These are phyloP conservation scores for Fusarium setosum DNA, from an alignment of 2,329 filamentous ascomycete genomes.

Conservation along the genomic window DNA sequence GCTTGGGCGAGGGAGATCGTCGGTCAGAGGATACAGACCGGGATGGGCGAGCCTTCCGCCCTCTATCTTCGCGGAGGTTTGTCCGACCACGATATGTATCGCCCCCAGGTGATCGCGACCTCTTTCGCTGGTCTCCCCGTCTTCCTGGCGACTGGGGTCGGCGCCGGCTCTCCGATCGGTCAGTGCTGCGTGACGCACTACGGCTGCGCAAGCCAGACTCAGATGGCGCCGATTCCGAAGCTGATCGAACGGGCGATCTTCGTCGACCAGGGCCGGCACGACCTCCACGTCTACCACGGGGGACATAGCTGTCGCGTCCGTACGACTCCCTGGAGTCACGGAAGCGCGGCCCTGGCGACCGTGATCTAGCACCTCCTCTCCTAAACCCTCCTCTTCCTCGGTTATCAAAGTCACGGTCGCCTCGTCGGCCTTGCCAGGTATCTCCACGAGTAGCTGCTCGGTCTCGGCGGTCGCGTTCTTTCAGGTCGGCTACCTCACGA, in stretches of 20 bases:
- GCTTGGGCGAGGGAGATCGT: conserved; percentile 60
- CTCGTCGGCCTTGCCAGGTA: conserved; percentile 64
- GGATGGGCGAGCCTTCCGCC: conserved; percentile 42
- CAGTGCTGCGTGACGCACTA: conserved; percentile 45
- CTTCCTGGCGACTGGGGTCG: conserved; percentile 49
- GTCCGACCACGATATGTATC: conserved; percentile 42
- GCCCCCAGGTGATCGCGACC: conserved; percentile 52
- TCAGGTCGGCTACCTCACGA: conserved; percentile 74
- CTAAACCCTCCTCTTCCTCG: conserved; percentile 57
- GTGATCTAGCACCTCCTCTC: conserved; percentile 58
- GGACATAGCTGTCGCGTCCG: conserved; percentile 65
- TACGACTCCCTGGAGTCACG: conserved; percentile 57
- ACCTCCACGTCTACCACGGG: conserved; percentile 56
- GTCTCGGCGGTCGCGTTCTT: conserved; percentile 72
- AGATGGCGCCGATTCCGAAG: conserved; percentile 46
- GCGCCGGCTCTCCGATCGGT: conserved; percentile 48
- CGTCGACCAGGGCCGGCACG: conserved; percentile 55
- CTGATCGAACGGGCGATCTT: conserved; percentile 47
- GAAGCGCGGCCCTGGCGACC: conserved; percentile 59
- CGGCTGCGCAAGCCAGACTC: conserved; percentile 50
- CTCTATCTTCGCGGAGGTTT: conserved; percentile 35
- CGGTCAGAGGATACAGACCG: conserved; percentile 51
- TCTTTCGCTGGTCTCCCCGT: conserved; percentile 49
- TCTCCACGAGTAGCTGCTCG: conserved; percentile 64
- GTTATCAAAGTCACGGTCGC: conserved; percentile 61